Evolutionary conservation across 345 rosid species (phyloP).

Genomic region (Euphorbia pulcherrima): DNA sequence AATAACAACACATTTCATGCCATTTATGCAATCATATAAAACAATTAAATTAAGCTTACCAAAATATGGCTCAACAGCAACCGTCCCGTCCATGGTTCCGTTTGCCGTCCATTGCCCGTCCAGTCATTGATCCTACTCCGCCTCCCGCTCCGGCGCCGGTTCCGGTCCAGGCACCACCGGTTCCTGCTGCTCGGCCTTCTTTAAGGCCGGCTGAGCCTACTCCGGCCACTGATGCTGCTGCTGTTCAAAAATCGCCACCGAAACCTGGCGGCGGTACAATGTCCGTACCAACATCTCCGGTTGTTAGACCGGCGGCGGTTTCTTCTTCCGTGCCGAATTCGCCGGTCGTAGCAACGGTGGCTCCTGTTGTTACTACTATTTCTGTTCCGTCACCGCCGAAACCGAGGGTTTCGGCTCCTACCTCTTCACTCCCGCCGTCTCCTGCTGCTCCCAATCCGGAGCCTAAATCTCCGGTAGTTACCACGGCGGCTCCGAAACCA

Average conservation of each 20-base stretch:
- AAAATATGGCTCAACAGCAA: conserved; percentile 43
- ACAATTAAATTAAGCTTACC: neutral
- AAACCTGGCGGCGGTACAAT: neutral
- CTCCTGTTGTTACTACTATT: neutral
- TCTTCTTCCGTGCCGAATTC: conserved; percentile 1
- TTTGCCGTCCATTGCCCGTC: conserved; percentile 48
- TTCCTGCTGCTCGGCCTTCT: neutral
- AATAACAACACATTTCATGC: conserved; percentile 17
- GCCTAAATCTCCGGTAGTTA: no score
- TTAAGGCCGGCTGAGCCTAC: neutral
- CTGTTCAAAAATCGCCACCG: conserved; percentile 11
- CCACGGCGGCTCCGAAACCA: neutral
- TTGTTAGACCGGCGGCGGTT: neutral
- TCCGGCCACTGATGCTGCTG: neutral
- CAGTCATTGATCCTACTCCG: conserved; percentile 23
- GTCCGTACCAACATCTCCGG: neutral
- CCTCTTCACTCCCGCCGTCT: neutral
- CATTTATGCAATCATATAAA: neutral
- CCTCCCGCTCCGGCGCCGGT: conserved; percentile 5
- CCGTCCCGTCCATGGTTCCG: conserved; percentile 58
- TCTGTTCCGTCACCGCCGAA: neutral
- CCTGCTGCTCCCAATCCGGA: neutral
- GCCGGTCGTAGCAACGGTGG: neutral
- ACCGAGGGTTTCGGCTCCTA: neutral
- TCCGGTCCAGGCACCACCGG: neutral